These are phyloP conservation scores for Pisolithus microcarpus DNA, from an alignment of 768 basidiomycete species.

Conservation along the genomic window DNA sequence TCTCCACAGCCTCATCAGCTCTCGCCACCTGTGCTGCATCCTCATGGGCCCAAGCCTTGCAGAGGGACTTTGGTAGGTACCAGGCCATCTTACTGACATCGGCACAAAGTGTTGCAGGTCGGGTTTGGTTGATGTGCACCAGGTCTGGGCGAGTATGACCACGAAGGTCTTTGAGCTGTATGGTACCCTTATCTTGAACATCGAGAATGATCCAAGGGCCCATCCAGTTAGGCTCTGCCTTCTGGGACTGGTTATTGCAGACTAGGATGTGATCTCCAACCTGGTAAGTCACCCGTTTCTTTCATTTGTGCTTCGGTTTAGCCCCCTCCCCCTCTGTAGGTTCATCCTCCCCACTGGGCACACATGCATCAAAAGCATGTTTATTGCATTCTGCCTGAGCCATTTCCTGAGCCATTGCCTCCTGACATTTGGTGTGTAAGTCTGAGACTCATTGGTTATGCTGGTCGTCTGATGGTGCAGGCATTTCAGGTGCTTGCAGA, in stretches of 20 bases:
- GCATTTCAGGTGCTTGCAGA: not conserved
- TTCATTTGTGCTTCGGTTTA: not conserved
- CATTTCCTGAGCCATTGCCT: not conserved
- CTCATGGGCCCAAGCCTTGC: not conserved
- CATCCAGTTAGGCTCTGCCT: not conserved
- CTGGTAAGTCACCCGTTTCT: not conserved
- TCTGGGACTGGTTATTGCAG: not conserved
- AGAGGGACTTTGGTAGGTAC: not conserved
- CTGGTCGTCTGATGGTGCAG: not conserved
- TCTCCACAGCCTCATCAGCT: not conserved
- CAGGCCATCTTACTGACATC: not conserved
- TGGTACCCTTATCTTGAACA: no score
- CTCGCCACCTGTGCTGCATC: not conserved
- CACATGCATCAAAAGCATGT: not conserved
- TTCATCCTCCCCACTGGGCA: not conserved
- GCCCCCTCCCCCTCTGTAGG: not conserved
- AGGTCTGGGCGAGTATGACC: no score
- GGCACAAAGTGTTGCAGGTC: not conserved
- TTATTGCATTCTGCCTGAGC: not conserved
- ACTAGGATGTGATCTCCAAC: not conserved
- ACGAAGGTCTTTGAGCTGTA: no score
- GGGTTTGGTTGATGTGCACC: not conserved
- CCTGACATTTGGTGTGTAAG: not conserved
- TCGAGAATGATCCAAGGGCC: not conserved
- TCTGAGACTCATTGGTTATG: not conserved